These are phyloP conservation scores for Stentor roeselii DNA, from an alignment of 73 alveolate species.

Conservation along the genomic window DNA sequence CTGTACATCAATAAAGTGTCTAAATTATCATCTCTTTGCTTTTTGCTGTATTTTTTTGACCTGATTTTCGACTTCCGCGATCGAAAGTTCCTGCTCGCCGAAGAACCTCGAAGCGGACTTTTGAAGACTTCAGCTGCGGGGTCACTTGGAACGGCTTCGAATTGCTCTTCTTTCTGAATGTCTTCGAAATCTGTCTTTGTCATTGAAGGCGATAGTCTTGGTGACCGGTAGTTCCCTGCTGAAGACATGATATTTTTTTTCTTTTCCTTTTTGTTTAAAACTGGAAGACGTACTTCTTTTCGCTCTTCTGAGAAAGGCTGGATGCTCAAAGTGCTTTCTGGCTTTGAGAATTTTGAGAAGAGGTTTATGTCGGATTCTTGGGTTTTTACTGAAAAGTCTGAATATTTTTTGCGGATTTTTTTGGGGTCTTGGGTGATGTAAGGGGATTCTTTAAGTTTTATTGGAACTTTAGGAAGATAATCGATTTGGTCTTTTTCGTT, in stretches of 20 bases:
- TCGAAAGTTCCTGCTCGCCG: neutral
- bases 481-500: neutral
- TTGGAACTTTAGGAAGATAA: neutral
- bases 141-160: neutral
- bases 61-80: neutral
- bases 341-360: neutral
- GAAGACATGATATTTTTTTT: neutral
- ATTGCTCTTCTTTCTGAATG: neutral
- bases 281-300: neutral
- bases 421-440: neutral
- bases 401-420: neutral
- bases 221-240: neutral
- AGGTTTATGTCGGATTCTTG: neutral
- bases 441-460: neutral
- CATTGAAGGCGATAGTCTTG: neutral
- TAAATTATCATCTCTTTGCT: slow-evolving; percentile 8
- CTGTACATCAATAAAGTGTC: slow-evolving; percentile 7
- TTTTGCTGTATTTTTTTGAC: neutral
- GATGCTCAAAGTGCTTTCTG: neutral
- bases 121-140: neutral
- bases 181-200: neutral
- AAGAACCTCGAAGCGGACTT: neutral
- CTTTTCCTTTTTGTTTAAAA: too few relatives aligned
- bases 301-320: neutral
- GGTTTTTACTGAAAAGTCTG: neutral